A percentile compares a stretch with the other conserved stretches of the same genome.
Evolutionary conservation across 192 early-diverging fungal species (phyloP).

Genomic region (Coemansia sp.): DNA sequence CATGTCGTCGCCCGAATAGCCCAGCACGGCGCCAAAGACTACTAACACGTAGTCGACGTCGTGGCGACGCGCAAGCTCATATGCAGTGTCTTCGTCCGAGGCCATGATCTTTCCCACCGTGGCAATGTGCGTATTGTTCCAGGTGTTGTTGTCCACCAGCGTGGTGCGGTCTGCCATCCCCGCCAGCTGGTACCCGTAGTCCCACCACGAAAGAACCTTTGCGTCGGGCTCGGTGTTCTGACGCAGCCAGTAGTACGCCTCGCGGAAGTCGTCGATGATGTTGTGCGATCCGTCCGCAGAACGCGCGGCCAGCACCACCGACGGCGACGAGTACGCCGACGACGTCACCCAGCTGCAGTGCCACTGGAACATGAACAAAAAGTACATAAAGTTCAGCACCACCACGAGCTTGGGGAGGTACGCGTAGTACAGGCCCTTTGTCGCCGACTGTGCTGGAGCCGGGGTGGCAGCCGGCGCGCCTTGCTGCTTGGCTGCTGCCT

Average conservation of each 20-base stretch:
- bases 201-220: slow-evolving; percentile 99
- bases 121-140: slow-evolving; percentile 99
- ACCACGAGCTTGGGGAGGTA: slow-evolving; percentile 47
- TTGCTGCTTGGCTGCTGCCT: neutral
- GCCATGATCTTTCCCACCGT: slow-evolving; percentile 94
- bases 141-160: slow-evolving; percentile 99
- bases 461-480: neutral
- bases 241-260: slow-evolving; percentile 99
- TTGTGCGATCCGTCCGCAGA: slow-evolving; percentile 81
- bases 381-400: slow-evolving; percentile 61
- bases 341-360: slow-evolving; percentile 99
- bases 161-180: slow-evolving; percentile 97
- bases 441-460: neutral
- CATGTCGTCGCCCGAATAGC: slow-evolving; percentile 99
- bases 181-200: slow-evolving; percentile 99
- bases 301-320: slow-evolving; percentile 90
- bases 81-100: slow-evolving; percentile 84
- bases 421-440: slow-evolving; percentile 11
- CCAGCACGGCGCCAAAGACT: slow-evolving; percentile 93
- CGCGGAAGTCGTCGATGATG: slow-evolving; percentile 99
- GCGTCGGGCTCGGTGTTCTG: slow-evolving; percentile 91
- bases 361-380: slow-evolving; percentile 81
- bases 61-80: slow-evolving; percentile 81
- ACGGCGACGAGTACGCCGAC: slow-evolving; percentile 96
- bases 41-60: slow-evolving; percentile 98